Percentiles rank a stretch among this genome's conserved stretches.
These are phyloP conservation scores for Ormosia emarginata DNA, from an alignment of 306 rosid species.

Conservation along the genomic window DNA sequence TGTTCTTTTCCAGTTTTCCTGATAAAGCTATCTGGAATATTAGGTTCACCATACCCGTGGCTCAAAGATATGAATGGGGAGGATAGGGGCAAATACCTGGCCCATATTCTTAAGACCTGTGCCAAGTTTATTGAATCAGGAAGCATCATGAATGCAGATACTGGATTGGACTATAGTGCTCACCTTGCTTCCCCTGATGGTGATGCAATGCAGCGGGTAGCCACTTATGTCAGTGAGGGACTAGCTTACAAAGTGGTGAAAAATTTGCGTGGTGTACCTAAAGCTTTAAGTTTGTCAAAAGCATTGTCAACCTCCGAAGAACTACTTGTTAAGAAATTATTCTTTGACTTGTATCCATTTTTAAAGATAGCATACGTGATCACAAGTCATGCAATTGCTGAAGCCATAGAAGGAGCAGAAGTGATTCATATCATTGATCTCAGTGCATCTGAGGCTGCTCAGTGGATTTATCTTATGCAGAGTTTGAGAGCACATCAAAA, in stretches of 20 bases:
- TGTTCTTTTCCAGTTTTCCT: conserved; percentile 9
- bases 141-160: conserved; percentile 35
- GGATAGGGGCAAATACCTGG: neutral
- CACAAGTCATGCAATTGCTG: conserved; percentile 63
- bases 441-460: conserved; percentile 47
- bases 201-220: conserved; percentile 52
- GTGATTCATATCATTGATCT: conserved; percentile 66
- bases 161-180: conserved; percentile 28
- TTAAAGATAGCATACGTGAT: neutral
- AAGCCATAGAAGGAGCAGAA: conserved; percentile 55
- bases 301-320: neutral
- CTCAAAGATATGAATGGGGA: conserved; percentile 38
- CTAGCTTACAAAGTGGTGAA: conserved; percentile 36
- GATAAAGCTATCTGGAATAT: conserved; percentile 15
- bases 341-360: neutral
- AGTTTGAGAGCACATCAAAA: conserved; percentile 35
- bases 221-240: conserved; percentile 46
- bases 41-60: conserved; percentile 38
- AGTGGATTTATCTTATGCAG: conserved; percentile 54
- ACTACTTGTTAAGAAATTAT: neutral
- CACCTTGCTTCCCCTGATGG: conserved; percentile 41
- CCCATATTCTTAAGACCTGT: conserved; percentile 39
- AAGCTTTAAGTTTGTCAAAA: neutral
- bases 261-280: neutral
- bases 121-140: conserved; percentile 41